These are phyloP conservation scores for Colletotrichum tabaci DNA, from an alignment of 2,329 filamentous ascomycete species.

Conservation along the genomic window DNA sequence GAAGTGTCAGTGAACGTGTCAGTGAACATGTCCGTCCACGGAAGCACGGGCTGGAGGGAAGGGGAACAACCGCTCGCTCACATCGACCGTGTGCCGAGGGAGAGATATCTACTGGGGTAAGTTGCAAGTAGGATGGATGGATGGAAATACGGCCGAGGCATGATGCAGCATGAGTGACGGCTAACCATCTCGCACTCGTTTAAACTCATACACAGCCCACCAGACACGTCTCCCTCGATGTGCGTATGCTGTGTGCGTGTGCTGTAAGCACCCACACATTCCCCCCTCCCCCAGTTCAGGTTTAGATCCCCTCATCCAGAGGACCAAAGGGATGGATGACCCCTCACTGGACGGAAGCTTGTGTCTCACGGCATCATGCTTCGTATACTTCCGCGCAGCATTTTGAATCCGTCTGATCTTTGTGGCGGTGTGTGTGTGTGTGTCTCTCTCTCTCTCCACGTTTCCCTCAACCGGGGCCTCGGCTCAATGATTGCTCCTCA, in stretches of 20 bases:
- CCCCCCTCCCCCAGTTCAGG: not conserved
- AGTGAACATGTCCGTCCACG: constrained; percentile 27
- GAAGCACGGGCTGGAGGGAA: not conserved
- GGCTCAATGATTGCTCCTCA: not conserved
- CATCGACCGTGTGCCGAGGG: too few species aligned
- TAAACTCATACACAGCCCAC: not conserved
- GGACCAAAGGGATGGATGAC: not conserved
- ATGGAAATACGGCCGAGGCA: constrained; percentile 22
- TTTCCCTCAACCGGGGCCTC: constrained; percentile 7
- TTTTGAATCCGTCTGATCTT: not conserved
- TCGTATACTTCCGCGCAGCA: too few species aligned
- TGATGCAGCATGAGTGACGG: not conserved
- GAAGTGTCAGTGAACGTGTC: constrained; percentile 16
- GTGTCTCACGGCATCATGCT: constrained; percentile 21
- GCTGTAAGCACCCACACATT: too few species aligned
- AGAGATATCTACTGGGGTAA: too few species aligned
- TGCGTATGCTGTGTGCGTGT: too few species aligned
- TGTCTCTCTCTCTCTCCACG: too few species aligned
- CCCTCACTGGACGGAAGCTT: constrained; percentile 14
- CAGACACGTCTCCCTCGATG: not conserved
- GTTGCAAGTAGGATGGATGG: too few species aligned
- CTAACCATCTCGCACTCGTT: constrained; percentile 33
- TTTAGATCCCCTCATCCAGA: too few species aligned
- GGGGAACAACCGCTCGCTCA: not conserved
- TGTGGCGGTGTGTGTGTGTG: not conserved